These are phyloP conservation scores for Hanseniaspora pseudoguilliermondii DNA, from an alignment of 805 yeast species.

Conservation along the genomic window DNA sequence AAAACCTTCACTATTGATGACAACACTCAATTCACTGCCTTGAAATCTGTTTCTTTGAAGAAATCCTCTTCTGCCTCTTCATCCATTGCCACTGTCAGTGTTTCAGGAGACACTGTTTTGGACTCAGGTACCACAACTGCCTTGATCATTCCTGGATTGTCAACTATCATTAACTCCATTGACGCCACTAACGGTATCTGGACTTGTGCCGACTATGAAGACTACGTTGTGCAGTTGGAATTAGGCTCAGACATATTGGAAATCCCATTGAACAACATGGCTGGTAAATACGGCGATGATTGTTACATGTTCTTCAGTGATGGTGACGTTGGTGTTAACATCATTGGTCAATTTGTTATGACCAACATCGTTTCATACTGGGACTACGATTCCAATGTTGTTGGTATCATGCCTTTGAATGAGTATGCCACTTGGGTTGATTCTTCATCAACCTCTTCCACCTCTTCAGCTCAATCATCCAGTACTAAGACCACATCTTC, in stretches of 20 bases:
- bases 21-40: background rate
- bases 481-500: background rate
- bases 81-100: background rate
- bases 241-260: background rate
- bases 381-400: slow-evolving; percentile 7
- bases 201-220: slow-evolving; percentile 8
- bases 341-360: slow-evolving; percentile 13
- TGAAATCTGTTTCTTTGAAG: background rate
- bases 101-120: slow-evolving; percentile 1
- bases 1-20: slow-evolving; percentile 1
- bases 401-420: slow-evolving; percentile 7
- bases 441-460: background rate
- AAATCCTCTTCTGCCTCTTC: background rate
- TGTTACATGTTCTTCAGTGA: slow-evolving; percentile 11
- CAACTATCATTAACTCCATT: background rate
- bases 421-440: background rate
- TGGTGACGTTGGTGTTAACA: background rate
- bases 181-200: background rate
- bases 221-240: background rate
- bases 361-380: slow-evolving; percentile 11
- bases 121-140: slow-evolving; percentile 14
- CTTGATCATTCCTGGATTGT: slow-evolving; percentile 1
- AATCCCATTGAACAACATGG: slow-evolving; percentile 12
- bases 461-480: too few relatives aligned
- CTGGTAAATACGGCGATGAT: background rate